Percentiles rank a stretch among this genome's conserved stretches.
phyloP scores from a whole-genome alignment of 1,284 basidiomycete genomes.

The Trametes pubescens region DNA sequence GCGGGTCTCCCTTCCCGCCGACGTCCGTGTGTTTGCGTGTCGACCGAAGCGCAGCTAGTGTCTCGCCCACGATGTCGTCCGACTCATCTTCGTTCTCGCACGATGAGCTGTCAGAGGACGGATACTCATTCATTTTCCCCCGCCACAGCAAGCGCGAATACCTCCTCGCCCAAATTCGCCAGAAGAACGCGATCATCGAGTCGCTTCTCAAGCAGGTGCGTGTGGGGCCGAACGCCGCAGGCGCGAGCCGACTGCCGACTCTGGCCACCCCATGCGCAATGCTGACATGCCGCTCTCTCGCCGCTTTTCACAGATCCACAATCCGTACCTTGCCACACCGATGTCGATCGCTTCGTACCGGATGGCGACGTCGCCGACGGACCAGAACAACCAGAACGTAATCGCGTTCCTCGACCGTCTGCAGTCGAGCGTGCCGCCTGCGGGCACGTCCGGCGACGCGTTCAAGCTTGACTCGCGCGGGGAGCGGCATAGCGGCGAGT shows the following conservation, averaged over 20 bases:
- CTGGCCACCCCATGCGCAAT: background rate
- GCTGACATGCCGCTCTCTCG: constrained; percentile 4
- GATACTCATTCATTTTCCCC: constrained; percentile 38
- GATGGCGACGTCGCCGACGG: constrained; percentile 75
- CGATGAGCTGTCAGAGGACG: constrained; percentile 42
- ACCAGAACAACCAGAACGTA: constrained; percentile 70
- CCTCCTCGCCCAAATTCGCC: constrained; percentile 79
- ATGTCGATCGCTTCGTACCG: constrained; percentile 79
- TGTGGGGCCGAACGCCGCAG: constrained; percentile 12
- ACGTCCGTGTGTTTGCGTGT: constrained; percentile 3
- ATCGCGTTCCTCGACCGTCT: constrained; percentile 73
- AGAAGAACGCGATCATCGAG: constrained; percentile 85
- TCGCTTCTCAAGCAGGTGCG: constrained; percentile 79
- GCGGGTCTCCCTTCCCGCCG: constrained; percentile 19
- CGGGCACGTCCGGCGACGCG: constrained; percentile 43
- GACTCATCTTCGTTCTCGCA: constrained; percentile 15
- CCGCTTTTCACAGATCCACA: constrained; percentile 62
- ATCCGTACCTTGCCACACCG: constrained; percentile 79
- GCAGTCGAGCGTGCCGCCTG: constrained; percentile 47
- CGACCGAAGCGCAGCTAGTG: background rate
- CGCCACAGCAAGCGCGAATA: constrained; percentile 79
- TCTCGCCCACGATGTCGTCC: constrained; percentile 7
- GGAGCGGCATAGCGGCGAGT: constrained; percentile 32
- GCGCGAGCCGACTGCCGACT: background rate
- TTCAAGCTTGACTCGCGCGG: constrained; percentile 54